Evolutionary conservation across 108 stramenopile genomes (phyloP), one percentile per base, ranked within the genome.

Genomic region (Pseudonitzschia multistriata): DNA sequence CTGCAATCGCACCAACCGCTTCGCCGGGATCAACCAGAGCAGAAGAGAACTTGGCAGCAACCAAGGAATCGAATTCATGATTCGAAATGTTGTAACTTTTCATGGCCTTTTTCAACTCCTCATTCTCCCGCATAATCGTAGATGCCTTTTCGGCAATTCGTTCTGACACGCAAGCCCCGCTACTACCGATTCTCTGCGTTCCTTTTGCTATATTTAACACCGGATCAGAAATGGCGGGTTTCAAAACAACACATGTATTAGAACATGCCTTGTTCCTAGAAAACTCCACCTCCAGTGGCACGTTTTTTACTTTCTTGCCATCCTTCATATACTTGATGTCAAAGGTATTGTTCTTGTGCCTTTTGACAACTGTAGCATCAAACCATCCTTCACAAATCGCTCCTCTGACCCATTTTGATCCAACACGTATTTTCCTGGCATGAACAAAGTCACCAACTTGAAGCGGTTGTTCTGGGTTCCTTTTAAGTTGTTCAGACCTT

Each of bases 1-100:
- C 99, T 28, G 99, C 98, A 64, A 99, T 95, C 13, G 90, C 83
- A 31, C 99, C 99, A 6, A 99, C 99, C 5, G 98, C 95, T 82
- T 99, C 99, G n/a, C 99, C 99, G 1, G 99, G 99, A 50, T 85
- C 81, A 24, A 88, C 95, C 31, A 98, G 78, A 31, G 97, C 88
- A 10, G 87, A 71, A 59, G 90, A 80, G 78, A 97, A 99, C 78
- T 99, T 99, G 8, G 88, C 80, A 63, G 89, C 92, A 33, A 98
- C 81, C 25, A 97, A 75, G 40, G 68, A 42, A 27, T 76, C 71
- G 53, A 96, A 88, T 35, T 72, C 85, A 22, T 79, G 56, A 31
- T 47, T 49, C 31, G 86, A 73, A n/a, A 90, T 49, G 6, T 84
- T 83, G 31, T 76, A 77, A 35, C 71, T 71, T 60, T 88, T 69